Conservation (phyloP, 2,329 filamentous ascomycete species). For the Fusarium vanettenii region DNA sequence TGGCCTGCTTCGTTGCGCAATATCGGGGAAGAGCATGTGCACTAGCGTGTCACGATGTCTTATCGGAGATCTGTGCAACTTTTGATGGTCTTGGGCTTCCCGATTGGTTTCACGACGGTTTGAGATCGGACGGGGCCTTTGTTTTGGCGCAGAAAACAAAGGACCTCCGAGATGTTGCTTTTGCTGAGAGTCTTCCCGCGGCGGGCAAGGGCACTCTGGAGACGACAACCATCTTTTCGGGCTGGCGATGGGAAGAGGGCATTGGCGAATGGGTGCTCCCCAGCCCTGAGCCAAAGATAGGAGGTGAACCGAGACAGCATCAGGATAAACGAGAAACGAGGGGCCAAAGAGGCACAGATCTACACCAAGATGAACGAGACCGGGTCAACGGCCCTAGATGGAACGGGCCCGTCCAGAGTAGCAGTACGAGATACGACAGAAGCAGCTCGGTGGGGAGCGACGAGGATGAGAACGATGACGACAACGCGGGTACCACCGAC, state of each 20-base stretch:
- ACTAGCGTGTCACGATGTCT: conserved; percentile 51
- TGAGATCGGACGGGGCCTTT: conserved; percentile 62
- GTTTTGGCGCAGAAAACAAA: conserved; percentile 63
- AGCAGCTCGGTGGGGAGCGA: conserved; percentile 14
- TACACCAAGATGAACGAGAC: conserved; percentile 21
- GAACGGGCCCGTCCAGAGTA: conserved; percentile 6
- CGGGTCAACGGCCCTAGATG: conserved; percentile 17
- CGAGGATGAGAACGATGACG: conserved; percentile 18
- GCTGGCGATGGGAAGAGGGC: conserved; percentile 55
- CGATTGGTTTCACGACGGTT: conserved; percentile 47
- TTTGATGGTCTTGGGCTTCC: conserved; percentile 51
- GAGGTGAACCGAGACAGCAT: conserved; percentile 12
- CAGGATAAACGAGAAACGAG: conserved; percentile 4
- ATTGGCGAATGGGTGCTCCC: conserved; percentile 54
- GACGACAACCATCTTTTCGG: conserved; percentile 45
- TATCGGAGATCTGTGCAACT: conserved; percentile 54
- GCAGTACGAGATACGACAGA: conserved; percentile 5
- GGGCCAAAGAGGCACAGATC: conserved; percentile 16
- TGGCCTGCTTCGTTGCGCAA: conserved; percentile 60
- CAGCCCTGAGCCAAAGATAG: conserved; percentile 26
- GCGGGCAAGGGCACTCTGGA: conserved; percentile 14
- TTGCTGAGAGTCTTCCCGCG: conserved; percentile 59
- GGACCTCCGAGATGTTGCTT: conserved; percentile 64
- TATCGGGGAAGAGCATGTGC: conserved; percentile 58
- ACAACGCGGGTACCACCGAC: conserved; percentile 15